phyloP scores from a whole-genome alignment of 1,284 basidiomycete genomes.

The Cronartium ribicola region DNA sequence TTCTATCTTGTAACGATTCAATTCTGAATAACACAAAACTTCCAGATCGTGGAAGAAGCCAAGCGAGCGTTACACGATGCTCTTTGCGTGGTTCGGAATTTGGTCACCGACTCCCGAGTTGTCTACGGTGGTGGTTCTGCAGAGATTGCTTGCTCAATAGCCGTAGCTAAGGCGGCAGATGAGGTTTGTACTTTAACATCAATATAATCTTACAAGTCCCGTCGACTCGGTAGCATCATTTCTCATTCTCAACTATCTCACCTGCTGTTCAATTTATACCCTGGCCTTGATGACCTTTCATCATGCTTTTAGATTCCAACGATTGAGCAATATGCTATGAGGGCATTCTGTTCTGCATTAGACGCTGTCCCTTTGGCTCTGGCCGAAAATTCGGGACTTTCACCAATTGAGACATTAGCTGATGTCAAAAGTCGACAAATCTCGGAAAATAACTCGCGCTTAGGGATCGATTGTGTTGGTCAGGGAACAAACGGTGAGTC shows the following conservation, averaged over 20 bases:
- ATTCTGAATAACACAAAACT: constrained; percentile 24
- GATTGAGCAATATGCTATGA: constrained; percentile 99
- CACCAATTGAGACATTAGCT: constrained; percentile 91
- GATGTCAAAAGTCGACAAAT: constrained; percentile 92
- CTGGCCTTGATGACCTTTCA: constrained; percentile 8
- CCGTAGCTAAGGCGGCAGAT: constrained; percentile 89
- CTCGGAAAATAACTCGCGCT: constrained; percentile 72
- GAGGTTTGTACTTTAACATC: constrained; percentile 58
- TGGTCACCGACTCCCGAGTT: constrained; percentile 90
- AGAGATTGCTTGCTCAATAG: constrained; percentile 90
- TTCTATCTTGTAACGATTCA: constrained; percentile 26
- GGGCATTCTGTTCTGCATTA: constrained; percentile 88
- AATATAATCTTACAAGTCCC: background rate
- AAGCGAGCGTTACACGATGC: constrained; percentile 97
- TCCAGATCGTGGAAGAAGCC: constrained; percentile 93
- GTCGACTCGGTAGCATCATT: background rate
- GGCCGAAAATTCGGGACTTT: constrained; percentile 93
- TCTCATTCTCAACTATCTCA: background rate
- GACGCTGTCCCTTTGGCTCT: constrained; percentile 90
- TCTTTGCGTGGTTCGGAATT: constrained; percentile 91
- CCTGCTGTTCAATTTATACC: background rate
- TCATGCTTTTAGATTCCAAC: constrained; percentile 69
- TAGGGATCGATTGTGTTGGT: constrained; percentile 91
- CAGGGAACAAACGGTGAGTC: constrained; percentile 75
- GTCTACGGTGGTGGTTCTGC: constrained; percentile 98